These are phyloP conservation scores for Chiua virens DNA, from an alignment of 768 basidiomycete genomes.

Conservation along the genomic window DNA sequence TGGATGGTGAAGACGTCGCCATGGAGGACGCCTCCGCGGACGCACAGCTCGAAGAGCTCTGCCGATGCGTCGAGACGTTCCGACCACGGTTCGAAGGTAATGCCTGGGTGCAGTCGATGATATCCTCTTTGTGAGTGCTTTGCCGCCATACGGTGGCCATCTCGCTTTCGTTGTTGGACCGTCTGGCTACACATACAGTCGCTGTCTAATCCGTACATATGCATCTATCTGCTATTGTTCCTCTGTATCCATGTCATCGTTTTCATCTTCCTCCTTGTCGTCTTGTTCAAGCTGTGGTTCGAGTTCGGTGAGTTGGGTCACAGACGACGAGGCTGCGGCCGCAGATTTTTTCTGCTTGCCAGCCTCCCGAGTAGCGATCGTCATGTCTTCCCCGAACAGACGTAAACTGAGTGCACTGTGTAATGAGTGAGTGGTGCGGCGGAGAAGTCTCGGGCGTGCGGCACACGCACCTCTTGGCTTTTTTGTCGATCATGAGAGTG, in stretches of 20 bases:
- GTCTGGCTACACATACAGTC: neutral
- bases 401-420: constrained; percentile 82
- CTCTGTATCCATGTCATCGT: constrained; percentile 11
- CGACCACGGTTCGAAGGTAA: constrained; percentile 73
- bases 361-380: constrained; percentile 44
- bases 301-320: neutral
- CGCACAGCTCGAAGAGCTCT: constrained; percentile 47
- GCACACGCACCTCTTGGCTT: constrained; percentile 78
- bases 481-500: constrained; percentile 94
- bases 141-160: neutral
- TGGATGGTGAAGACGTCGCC: constrained; percentile 45
- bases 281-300: constrained; percentile 3
- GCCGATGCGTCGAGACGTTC: constrained; percentile 62
- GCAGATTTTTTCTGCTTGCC: constrained; percentile 22
- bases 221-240: constrained; percentile 2
- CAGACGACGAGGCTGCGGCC: neutral
- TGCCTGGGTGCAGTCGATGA: constrained; percentile 68
- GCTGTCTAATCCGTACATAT: constrained; percentile 13
- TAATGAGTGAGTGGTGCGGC: neutral
- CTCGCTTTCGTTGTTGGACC: constrained; percentile 1
- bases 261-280: constrained; percentile 6
- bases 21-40: constrained; percentile 47
- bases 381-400: constrained; percentile 80
- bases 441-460: too few species aligned
- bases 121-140: constrained; percentile 39